These are phyloP conservation scores for Alnus rubra DNA, from an alignment of 306 rosid species.

Conservation along the genomic window DNA sequence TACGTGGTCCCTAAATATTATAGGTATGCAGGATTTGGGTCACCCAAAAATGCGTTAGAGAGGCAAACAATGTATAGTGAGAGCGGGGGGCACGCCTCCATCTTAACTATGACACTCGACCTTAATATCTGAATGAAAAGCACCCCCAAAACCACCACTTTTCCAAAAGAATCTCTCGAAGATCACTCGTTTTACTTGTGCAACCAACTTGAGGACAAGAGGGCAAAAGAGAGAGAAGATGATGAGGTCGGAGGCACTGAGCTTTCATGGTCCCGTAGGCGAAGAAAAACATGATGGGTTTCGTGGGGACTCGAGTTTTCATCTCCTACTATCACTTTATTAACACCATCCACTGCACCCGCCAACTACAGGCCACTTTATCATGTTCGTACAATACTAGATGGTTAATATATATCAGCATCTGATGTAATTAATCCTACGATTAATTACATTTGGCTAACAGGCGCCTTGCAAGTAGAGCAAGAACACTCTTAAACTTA, in stretches of 20 bases:
- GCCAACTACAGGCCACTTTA: not conserved
- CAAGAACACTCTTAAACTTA: no score
- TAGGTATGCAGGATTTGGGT: slow-evolving; percentile 21
- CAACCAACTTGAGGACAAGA: slow-evolving; percentile 47
- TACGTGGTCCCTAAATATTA: slow-evolving; percentile 14
- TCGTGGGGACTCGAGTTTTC: not conserved
- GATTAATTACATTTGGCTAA: no score
- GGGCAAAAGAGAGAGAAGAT: slow-evolving; percentile 35
- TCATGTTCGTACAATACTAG: not conserved
- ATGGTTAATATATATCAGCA: no score
- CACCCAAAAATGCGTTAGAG: slow-evolving; percentile 30
- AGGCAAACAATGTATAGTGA: slow-evolving; percentile 36
- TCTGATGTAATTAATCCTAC: no score
- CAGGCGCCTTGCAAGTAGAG: no score
- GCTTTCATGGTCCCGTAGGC: slow-evolving; percentile 41
- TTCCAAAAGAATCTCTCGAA: slow-evolving; percentile 5
- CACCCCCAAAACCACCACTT: slow-evolving; percentile 47
- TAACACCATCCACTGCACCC: not conserved
- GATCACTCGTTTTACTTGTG: slow-evolving; percentile 34
- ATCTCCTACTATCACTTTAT: slow-evolving; percentile 4
- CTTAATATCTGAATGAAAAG: slow-evolving; percentile 51
- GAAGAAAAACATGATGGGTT: slow-evolving; percentile 28
- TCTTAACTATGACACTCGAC: slow-evolving; percentile 57
- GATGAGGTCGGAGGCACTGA: slow-evolving; percentile 68
- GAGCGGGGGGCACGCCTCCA: slow-evolving; percentile 51